These are phyloP conservation scores for Cladophialophora carrionii DNA, from an alignment of 2,329 filamentous ascomycete genomes.

Conservation along the genomic window DNA sequence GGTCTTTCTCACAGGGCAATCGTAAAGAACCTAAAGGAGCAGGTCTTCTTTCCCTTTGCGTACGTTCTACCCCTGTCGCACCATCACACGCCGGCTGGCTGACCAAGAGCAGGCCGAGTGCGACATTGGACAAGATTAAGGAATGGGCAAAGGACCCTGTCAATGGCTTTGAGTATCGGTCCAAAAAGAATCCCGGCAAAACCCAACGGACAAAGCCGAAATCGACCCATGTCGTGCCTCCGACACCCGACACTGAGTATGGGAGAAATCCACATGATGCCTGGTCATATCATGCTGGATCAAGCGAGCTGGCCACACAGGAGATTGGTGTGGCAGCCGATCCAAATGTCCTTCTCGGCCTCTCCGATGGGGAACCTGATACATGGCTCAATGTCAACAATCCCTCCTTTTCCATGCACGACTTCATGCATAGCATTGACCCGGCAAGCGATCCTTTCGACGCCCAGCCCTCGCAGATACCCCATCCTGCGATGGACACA, in stretches of 20 bases:
- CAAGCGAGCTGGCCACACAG: not conserved
- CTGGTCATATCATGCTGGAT: not conserved
- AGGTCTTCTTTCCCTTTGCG: not conserved
- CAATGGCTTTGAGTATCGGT: not conserved
- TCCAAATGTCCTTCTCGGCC: not conserved
- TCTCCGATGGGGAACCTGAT: not conserved
- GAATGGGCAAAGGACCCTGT: not conserved
- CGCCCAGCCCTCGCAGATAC: not conserved
- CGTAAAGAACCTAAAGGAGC: not conserved
- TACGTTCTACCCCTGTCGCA: not conserved
- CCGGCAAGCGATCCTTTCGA: not conserved
- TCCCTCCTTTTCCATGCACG: not conserved
- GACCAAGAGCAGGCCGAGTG: not conserved
- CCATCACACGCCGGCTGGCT: not conserved
- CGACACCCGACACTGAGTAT: not conserved
- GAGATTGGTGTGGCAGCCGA: not conserved
- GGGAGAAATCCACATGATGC: not conserved
- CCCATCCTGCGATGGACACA: not conserved
- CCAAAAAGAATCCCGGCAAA: not conserved
- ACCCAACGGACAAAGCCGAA: not conserved
- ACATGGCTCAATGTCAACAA: not conserved
- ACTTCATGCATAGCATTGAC: not conserved
- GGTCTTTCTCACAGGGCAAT: not conserved
- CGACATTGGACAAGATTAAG: not conserved
- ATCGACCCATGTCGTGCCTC: not conserved